Evolutionary conservation across 2,329 filamentous ascomycete genomes (phyloP).

Genomic region (Colletotrichum liaoningense): DNA sequence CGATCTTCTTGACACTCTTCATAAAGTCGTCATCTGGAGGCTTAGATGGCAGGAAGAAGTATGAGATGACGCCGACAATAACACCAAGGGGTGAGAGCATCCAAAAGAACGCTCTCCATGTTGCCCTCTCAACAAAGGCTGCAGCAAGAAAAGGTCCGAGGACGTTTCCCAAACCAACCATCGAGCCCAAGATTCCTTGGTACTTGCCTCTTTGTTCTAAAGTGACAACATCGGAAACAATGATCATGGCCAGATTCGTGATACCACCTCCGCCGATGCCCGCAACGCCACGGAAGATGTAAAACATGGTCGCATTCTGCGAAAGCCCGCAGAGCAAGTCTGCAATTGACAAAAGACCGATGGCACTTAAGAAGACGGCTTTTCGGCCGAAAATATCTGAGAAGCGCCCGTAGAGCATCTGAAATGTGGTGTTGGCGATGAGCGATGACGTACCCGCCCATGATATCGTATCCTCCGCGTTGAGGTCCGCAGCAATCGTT

Average conservation of each 20-base stretch:
- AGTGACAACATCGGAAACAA: conserved; percentile 70
- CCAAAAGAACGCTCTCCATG: conserved; percentile 57
- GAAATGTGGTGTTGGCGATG: conserved; percentile 71
- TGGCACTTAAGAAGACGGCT: conserved; percentile 63
- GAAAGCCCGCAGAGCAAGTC: conserved; percentile 71
- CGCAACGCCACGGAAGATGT: conserved; percentile 69
- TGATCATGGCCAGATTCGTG: conserved; percentile 69
- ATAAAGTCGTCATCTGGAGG: conserved; percentile 57
- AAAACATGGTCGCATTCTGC: conserved; percentile 66
- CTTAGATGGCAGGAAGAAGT: conserved; percentile 63
- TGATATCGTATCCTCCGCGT: conserved; percentile 61
- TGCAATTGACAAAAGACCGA: conserved; percentile 64
- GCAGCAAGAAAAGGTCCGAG: conserved; percentile 57
- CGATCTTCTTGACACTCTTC: conserved; percentile 65
- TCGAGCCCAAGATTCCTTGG: conserved; percentile 55
- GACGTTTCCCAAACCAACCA: conserved; percentile 54
- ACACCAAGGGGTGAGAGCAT: conserved; percentile 62
- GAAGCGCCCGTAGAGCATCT: conserved; percentile 71
- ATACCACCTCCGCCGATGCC: conserved; percentile 74
- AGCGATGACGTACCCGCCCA: conserved; percentile 66
- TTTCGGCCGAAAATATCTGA: conserved; percentile 73
- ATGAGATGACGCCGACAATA: conserved; percentile 56
- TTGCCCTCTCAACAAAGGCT: conserved; percentile 48
- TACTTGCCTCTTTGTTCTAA: conserved; percentile 69
- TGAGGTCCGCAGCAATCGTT: conserved; percentile 60